phyloP scores from a whole-genome alignment of 208 protist species.

The Acanthamoeba sp. region DNA sequence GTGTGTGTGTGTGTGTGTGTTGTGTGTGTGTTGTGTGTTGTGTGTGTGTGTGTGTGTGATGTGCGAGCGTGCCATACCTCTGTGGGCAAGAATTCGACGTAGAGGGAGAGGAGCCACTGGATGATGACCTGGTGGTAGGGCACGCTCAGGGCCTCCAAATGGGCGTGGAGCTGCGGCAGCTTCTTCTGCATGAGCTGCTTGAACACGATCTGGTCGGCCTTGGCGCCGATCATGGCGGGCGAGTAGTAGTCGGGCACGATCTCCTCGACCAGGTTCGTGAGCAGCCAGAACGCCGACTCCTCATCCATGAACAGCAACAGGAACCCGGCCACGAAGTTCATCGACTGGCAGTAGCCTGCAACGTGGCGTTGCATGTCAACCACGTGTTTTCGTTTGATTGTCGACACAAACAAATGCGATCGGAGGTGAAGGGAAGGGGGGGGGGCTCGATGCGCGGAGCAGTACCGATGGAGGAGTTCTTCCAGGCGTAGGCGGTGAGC shows the following conservation, averaged over 20 bases:
- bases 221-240: neutral
- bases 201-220: neutral
- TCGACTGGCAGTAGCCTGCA: too few relatives aligned
- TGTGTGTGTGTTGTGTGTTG: too few relatives aligned
- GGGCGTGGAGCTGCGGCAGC: neutral
- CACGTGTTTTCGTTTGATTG: too few relatives aligned
- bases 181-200: conserved; percentile 16
- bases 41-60: too few relatives aligned
- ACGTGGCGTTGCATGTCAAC: too few relatives aligned
- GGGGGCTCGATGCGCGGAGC: too few relatives aligned
- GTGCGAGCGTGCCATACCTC: too few relatives aligned
- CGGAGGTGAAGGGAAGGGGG: too few relatives aligned
- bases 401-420: too few relatives aligned
- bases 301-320: conserved; percentile 82
- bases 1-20: too few relatives aligned
- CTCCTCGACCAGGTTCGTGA: conserved; percentile 84
- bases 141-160: neutral
- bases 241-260: conserved; percentile 82
- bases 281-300: conserved; percentile 86
- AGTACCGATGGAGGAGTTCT: conserved; percentile 73
- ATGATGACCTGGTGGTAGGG: neutral
- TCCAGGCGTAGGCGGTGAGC: conserved; percentile 57
- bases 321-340: conserved; percentile 87
- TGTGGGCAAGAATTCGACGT: neutral
- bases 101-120: conserved; percentile 4